Evolutionary conservation across 2,329 filamentous ascomycete genomes (phyloP), one percentile per base, ranked within the genome.

Genomic region (Hawksworthiomyces lignivorus): DNA sequence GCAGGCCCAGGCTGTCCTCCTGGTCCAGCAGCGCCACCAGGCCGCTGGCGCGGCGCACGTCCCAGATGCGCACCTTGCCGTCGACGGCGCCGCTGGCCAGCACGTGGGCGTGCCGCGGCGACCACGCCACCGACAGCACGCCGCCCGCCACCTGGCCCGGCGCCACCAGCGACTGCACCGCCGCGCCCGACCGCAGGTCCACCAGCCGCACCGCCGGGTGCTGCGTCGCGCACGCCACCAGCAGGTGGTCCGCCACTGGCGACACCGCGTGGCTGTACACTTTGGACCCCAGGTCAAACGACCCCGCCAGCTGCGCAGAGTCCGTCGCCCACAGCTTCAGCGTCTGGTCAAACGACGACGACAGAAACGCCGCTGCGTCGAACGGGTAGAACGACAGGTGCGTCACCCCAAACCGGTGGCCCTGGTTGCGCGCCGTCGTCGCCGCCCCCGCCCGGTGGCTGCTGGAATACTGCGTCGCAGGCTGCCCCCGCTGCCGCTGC

Each of bases 171-270:
- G 80, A 77, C 55, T 88, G 84, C 2, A 84, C 80, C 36, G 74
- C 78, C 14, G 87, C 75, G 3, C 87, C 87, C 1, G 88, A 89
- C 39, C 85, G 83, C 26, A 96, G 70, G 57, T 97, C 90, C 6
- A 96, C 78, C 7, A 97, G 75, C 14, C 88, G 80, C 12, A 95
- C 84, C 20, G 84, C 74, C 7, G 87, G 86, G 56, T 92, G 81
- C 49, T 94, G 87, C 1, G 88, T 94, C 1, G 85, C 89, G 54
- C 87, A 92, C 9, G 90, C 88, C 9, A 96, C 84, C 4, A 95
- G 73, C 0, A 94, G 70, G 54, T 88, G 73, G 39, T 77, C 66
- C 43, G 87, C 75, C 44, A 89, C 66, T 31, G 81, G 74, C 1
- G 88, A 94, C 20, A 86, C 72, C 1, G 84, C 79, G 59, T 95